Evolutionary conservation across 805 yeast species (phyloP), one percentile per base, ranked within the genome.

Genomic region (Brettanomyces custersianus): DNA sequence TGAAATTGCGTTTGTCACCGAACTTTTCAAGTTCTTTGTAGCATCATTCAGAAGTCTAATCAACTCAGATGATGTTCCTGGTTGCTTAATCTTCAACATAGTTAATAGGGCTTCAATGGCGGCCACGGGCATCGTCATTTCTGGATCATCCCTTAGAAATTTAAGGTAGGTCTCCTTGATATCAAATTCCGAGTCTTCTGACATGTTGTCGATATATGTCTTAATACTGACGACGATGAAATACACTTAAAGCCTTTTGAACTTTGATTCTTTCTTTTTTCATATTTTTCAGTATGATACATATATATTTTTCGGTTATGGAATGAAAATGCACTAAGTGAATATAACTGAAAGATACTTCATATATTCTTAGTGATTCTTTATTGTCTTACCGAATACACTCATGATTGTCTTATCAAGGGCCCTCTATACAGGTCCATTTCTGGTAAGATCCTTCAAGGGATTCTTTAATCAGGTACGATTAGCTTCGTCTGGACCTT

Each of bases 71-170:
- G 95, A 86, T 0, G 99, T 92, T 8, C 86, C 71, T 6, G 98
- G 96, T 55, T 86, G 87, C 47, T 86, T 80, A 33, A 79, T 75
- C 44, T 79, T 71, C 20, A 90, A 62, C 60, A 92, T 71, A 7
- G 92, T 82, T 20, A 92, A 95, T 31, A 92, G 66, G 10, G 95
- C 77, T 63, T 92, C 97, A 51, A 92, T 92, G 24, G 98, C 98
- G 29, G 98, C 99, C 23, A 92, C 85, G 1, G 99, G 99, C 96
- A 88, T 92, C 5, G 98, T 88, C 77, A 92, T 84, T 39, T 92
- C 97, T n/a, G 84, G 70, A 60, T 92, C 96, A 34, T 87, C 95
- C 46, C 73, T 75, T 43, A 92, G 66, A 56, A 85, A 87, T 54
- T 73, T 72, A 39, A 85, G 68, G 55, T 92, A 92, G 1, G 90